phyloP scores from a whole-genome alignment of 2,329 filamentous ascomycete species.

The Arthrobotrys conoides region DNA sequence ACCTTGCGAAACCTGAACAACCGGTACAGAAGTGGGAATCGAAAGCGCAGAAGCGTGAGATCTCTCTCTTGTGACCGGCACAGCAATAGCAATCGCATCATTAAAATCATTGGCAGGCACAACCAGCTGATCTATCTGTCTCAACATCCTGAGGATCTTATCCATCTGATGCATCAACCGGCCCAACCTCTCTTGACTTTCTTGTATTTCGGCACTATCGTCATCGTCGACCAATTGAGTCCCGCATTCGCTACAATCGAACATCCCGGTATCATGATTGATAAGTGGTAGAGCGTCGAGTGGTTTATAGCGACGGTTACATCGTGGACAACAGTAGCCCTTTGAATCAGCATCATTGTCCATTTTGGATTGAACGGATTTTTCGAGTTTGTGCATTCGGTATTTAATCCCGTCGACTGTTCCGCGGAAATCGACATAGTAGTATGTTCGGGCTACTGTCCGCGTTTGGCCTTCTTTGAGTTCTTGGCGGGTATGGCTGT shows the following conservation, averaged over 20 bases:
- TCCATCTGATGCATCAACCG: slow-evolving; percentile 83
- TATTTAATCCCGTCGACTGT: slow-evolving; percentile 98
- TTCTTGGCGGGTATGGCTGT: slow-evolving; percentile 80
- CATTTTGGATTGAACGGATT: slow-evolving; percentile 85
- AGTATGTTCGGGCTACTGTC: slow-evolving; percentile 89
- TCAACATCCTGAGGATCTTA: slow-evolving; percentile 81
- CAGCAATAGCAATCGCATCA: slow-evolving; percentile 63
- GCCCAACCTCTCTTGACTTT: slow-evolving; percentile 66
- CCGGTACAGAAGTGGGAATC: slow-evolving; percentile 41
- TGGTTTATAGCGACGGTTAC: slow-evolving; percentile 87
- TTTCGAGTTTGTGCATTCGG: slow-evolving; percentile 87
- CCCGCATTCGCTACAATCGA: slow-evolving; percentile 85
- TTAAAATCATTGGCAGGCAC: slow-evolving; percentile 73
- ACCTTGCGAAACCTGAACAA: slow-evolving; percentile 24
- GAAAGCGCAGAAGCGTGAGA: slow-evolving; percentile 55
- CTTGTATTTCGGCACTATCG: slow-evolving; percentile 79
- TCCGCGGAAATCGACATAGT: slow-evolving; percentile 94
- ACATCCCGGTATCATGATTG: slow-evolving; percentile 76
- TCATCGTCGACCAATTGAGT: slow-evolving; percentile 76
- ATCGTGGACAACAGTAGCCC: slow-evolving; percentile 87
- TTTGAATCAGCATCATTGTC: slow-evolving; percentile 68
- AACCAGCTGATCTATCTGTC: slow-evolving; percentile 80
- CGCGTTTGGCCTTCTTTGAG: slow-evolving; percentile 84
- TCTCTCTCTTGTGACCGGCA: slow-evolving; percentile 63
- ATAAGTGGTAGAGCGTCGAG: slow-evolving; percentile 86